Base-by-base conservation (phyloP, 441 rosid species). In the Aquilaria agallochum region DNA sequence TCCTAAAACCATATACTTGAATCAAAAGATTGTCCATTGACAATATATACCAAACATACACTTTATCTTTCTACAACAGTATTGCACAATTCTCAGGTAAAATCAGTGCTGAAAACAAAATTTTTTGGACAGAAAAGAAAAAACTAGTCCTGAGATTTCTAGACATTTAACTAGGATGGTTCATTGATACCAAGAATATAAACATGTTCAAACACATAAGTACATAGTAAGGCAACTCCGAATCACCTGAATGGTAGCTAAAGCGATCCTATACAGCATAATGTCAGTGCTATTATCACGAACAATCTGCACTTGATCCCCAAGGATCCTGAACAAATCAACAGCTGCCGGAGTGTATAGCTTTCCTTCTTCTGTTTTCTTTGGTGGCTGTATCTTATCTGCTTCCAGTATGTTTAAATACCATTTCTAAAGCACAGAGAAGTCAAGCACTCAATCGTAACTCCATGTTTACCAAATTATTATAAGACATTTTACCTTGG, bases 301-400 rank as follows among this genome's bases (percentile, higher is more conserved):
- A 47, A 95, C 99, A 77, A 87, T 92, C 82, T 95, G 97, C 78
- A 95, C 98, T 82, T 92, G 98, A 84, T 95, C 99, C 72, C 89
- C 97, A 34, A 95, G 92, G 72, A 95, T 95, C 82, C 98, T 92
- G 79, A 95, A 92, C 67, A 95, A 76, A 79, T 95, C 99, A 74
- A 95, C 98, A 57, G 99, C 99, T 78, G 99, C 98, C 54, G 98
- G 98, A 64, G 99, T 95, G 72, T 92, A 95, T 66, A 95, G 82
- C 81, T 95, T 95, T 57, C 98, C 99, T 67, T 92, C 98, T 65
- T 95, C 97, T 46, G 96, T 92, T 80, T 88, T 95, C 86, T 95
- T 95, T 53, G 98, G 99, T 64, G 95, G 94, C 68, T 92, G 96
- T 69, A 82, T 88, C 77, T 95, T 92, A 76, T 95, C 99, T 68